Conservation (phyloP, 805 yeast genomes). For the Wickerhamiella slavikovae region DNA sequence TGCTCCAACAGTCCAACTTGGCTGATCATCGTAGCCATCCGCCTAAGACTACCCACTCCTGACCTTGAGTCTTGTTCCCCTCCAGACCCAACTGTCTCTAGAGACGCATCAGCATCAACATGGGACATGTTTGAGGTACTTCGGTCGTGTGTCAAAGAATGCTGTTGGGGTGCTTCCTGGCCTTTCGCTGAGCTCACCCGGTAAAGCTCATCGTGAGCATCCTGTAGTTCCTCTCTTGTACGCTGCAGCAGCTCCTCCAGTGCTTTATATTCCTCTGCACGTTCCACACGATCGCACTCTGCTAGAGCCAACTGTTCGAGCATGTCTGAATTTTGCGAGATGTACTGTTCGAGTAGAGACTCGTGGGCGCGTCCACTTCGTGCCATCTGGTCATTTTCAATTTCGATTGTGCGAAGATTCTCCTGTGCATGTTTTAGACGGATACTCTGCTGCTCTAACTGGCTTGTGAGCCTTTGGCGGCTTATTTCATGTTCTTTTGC, state of each 20-base stretch:
- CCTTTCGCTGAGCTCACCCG: no score
- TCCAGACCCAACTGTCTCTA: no score
- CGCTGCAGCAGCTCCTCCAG: conserved; percentile 14
- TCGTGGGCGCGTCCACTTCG: conserved; percentile 21
- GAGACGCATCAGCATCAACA: no score
- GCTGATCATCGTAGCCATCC: conserved; percentile 15
- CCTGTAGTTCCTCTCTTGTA: conserved; percentile 16
- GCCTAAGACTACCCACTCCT: conserved; percentile 11
- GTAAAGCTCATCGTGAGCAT: conserved; percentile 17
- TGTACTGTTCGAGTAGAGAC: conserved; percentile 18
- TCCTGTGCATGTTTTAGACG: conserved; percentile 17
- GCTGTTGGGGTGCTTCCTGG: no score
- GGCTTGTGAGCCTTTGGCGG: conserved; percentile 1
- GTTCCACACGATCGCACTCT: conserved; percentile 20
- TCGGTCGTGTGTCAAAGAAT: no score
- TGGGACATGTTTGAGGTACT: no score
- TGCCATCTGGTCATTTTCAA: conserved; percentile 25
- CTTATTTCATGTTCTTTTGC: conserved; percentile 7
- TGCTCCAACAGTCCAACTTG: conserved; percentile 13
- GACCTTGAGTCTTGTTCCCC: not conserved
- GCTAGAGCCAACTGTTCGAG: conserved; percentile 22
- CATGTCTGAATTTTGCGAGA: conserved; percentile 17
- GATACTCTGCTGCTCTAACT: conserved; percentile 9
- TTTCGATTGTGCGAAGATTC: conserved; percentile 23
- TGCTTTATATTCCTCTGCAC: conserved; percentile 11